Evolutionary conservation across 2,329 filamentous ascomycete species (phyloP).

Genomic region (Cytospora leucostoma): DNA sequence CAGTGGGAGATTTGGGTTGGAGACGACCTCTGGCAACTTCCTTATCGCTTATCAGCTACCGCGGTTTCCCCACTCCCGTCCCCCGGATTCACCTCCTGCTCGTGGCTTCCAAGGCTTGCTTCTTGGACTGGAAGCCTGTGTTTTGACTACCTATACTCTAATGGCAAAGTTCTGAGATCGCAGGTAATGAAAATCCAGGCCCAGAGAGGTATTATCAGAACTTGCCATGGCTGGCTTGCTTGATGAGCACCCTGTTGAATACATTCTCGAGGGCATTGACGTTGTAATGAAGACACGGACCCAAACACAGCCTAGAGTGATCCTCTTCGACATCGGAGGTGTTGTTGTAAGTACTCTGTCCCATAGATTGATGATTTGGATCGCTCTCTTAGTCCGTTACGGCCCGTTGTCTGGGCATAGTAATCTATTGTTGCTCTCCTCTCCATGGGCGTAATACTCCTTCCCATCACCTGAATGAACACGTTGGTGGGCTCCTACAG

Average conservation of each 20-base stretch:
- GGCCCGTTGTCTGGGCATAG: conserved; percentile 20
- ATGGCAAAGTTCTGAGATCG: too few relatives aligned
- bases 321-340: conserved; percentile 94
- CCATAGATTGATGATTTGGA: too few relatives aligned
- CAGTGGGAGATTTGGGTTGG: conserved; percentile 18
- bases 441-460: conserved; percentile 2
- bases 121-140: too few relatives aligned
- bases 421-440: neutral
- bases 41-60: conserved; percentile 8
- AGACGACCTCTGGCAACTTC: conserved; percentile 4
- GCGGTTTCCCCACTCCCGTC: conserved; percentile 12
- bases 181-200: too few relatives aligned
- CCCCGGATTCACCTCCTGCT: conserved; percentile 12
- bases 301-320: conserved; percentile 61
- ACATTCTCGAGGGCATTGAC: conserved; percentile 37
- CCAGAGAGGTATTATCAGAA: too few relatives aligned
- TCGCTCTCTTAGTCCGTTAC: neutral
- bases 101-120: neutral
- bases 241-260: conserved; percentile 34
- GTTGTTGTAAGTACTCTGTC: conserved; percentile 78
- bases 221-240: conserved; percentile 26
- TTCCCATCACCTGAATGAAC: neutral
- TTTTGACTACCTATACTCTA: too few relatives aligned
- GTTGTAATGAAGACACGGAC: conserved; percentile 45
- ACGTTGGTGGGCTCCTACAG: too few relatives aligned